Evolutionary conservation across 1,284 basidiomycete genomes (phyloP), one percentile per base, ranked within the genome.

Genomic region (Apiotrichum gracile): DNA sequence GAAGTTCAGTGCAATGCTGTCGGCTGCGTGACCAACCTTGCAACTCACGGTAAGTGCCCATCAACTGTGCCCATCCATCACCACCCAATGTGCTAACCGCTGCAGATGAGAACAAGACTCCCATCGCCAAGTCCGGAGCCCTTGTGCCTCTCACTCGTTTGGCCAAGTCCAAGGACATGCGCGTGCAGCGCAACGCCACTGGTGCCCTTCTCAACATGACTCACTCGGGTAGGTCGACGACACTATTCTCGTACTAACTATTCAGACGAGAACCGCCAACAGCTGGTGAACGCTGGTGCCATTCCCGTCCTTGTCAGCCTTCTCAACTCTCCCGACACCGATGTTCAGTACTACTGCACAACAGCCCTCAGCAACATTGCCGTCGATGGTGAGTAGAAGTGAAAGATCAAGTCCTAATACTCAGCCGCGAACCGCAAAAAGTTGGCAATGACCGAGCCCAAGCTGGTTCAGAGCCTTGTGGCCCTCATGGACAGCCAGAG

Each of bases 1-100:
- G 96, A 99, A 74, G 96, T 99, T 2, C 96, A 98, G 75, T 99
- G 96, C 79, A 99, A 99, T 70, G 96, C 96, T n/a, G 96, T 99
- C 34, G 96, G 96, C 34, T 98, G 96, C 75, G 93, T 99, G 52
- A 99, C 96, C 34, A 99, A 99, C 74, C 81, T 99, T 51, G 96
- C 96, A 19, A 98, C 94, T 2, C 94, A 98, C 77, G 93, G 91
- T 92, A 58, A 56, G 84, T 77, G 34, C n/a, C n/a, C n/a, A n/a
- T n/a, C n/a, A n/a, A n/a, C n/a, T n/a, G 25, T 3, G 14, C 19
- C 17, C 16, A 43, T 13, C 5, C 12, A 19, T 5, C 22, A 21
- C 9, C 22, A 40, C 47, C 27, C 21, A 22, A 27, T 16, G 14
- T 51, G 25, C 60, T 53, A 13, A 31, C 60, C 47, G 7, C 58